These are phyloP conservation scores for Penicillium expansum DNA, from an alignment of 2,329 filamentous ascomycete species.

Conservation along the genomic window DNA sequence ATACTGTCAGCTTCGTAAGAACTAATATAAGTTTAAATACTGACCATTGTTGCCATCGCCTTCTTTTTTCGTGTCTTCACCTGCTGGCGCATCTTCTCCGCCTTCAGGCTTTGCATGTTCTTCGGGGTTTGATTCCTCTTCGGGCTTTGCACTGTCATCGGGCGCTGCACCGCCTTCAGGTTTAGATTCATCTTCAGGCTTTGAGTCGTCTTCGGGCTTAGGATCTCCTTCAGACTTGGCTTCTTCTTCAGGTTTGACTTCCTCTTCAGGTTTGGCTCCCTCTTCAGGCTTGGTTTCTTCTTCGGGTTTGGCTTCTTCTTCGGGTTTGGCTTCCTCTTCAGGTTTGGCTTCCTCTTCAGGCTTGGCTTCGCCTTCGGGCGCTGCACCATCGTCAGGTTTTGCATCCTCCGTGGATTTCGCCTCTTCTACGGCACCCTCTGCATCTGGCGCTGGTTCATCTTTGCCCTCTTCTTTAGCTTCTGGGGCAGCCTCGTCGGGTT, in stretches of 20 bases:
- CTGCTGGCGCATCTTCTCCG: constrained; percentile 8
- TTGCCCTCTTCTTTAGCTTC: constrained; percentile 26
- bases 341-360: background rate
- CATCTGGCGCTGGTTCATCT: constrained; percentile 18
- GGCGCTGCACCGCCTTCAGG: background rate
- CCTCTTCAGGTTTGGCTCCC: constrained; percentile 6
- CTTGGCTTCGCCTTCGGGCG: background rate
- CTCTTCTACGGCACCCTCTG: constrained; percentile 20
- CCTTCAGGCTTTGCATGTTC: background rate
- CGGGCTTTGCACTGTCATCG: background rate
- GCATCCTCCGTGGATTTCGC: constrained; percentile 11
- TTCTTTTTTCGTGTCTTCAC: background rate
- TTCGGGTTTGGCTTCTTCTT: background rate
- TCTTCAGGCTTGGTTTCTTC: constrained; percentile 7
- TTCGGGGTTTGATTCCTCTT: background rate
- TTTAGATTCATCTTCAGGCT: background rate
- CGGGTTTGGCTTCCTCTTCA: background rate
- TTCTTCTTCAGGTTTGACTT: constrained; percentile 3
- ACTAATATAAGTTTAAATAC: background rate
- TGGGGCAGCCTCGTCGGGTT: constrained; percentile 20
- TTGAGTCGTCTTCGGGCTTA: background rate
- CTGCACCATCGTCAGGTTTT: too few relatives aligned
- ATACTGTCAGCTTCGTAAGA: constrained; percentile 2
- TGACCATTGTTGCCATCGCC: constrained; percentile 27
- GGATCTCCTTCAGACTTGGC: background rate